These are phyloP conservation scores for Gracilaria vermiculophylla DNA, from an alignment of 23 red algal genomes.

Conservation along the genomic window DNA sequence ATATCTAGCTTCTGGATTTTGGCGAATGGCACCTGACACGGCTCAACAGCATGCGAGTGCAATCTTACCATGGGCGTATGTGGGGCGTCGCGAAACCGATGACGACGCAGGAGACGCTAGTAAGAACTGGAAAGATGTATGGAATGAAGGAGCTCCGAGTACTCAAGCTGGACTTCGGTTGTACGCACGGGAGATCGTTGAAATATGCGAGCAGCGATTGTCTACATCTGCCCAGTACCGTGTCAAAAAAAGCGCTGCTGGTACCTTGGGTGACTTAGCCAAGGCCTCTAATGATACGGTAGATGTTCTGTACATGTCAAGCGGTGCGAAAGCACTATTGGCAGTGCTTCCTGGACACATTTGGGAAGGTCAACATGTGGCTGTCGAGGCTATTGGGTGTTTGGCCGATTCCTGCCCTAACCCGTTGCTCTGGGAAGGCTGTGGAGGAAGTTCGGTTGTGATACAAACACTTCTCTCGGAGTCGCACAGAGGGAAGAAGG, in stretches of 20 bases:
- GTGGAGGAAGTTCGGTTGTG: conserved; percentile 17
- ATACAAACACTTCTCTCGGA: conserved; percentile 19
- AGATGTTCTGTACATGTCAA: conserved; percentile 33
- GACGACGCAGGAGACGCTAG: conserved; percentile 53
- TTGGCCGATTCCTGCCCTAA: conserved; percentile 33
- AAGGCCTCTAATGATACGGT: conserved; percentile 36
- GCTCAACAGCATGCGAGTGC: conserved; percentile 58
- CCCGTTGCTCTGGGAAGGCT: not conserved
- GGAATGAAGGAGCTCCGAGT: conserved; percentile 66
- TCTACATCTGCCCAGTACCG: conserved; percentile 57
- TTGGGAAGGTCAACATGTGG: conserved; percentile 57
- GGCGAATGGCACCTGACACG: conserved; percentile 59
- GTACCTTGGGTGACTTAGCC: conserved; percentile 55
- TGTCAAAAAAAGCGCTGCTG: conserved; percentile 70
- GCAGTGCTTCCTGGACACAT: conserved; percentile 66
- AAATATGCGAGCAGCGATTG: conserved; percentile 43
- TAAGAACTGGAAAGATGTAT: conserved; percentile 69
- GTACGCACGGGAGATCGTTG: conserved; percentile 62
- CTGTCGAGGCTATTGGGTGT: conserved; percentile 43
- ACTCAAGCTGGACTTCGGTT: conserved; percentile 58
- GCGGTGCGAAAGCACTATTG: conserved; percentile 41
- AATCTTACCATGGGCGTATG: conserved; percentile 62
- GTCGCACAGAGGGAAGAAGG: conserved; percentile 47
- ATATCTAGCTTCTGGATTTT: conserved; percentile 45
- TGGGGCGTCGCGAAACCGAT: conserved; percentile 66